phyloP scores from a whole-genome alignment of 2,329 filamentous ascomycete genomes.

The Lecanosticta acicola region DNA sequence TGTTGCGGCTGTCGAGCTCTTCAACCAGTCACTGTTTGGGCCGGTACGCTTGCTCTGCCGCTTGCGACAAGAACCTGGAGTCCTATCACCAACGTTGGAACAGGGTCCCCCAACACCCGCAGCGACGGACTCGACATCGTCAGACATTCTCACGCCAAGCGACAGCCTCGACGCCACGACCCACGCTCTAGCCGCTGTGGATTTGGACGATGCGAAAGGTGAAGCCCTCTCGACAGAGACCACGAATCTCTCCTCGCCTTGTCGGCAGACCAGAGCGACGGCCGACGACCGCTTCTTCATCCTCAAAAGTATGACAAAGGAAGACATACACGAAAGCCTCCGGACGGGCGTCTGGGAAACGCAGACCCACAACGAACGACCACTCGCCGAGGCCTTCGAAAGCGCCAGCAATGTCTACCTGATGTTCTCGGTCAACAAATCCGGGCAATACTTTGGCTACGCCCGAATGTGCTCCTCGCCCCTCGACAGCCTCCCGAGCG shows the following conservation, averaged over 20 bases:
- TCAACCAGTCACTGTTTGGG: slow-evolving; percentile 86
- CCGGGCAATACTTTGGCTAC: slow-evolving; percentile 93
- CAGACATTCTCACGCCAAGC: background rate
- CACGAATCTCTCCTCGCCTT: too few species aligned
- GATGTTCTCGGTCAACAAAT: slow-evolving; percentile 95
- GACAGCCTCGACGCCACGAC: background rate
- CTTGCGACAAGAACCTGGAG: slow-evolving; percentile 52
- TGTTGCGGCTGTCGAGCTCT: slow-evolving; percentile 66
- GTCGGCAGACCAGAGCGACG: too few species aligned
- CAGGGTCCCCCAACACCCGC: too few species aligned
- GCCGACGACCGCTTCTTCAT: slow-evolving; percentile 69
- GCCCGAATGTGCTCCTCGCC: slow-evolving; percentile 84
- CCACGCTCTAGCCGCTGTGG: too few species aligned
- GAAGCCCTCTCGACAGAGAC: background rate
- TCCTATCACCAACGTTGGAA: too few species aligned
- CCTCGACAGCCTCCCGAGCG: slow-evolving; percentile 46
- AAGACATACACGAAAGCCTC: slow-evolving; percentile 82
- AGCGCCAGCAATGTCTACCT: slow-evolving; percentile 79
- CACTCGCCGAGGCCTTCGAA: slow-evolving; percentile 74
- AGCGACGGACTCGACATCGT: too few species aligned
- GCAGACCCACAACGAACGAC: slow-evolving; percentile 81
- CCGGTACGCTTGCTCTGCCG: slow-evolving; percentile 83
- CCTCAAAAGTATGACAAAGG: slow-evolving; percentile 83
- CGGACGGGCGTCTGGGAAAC: slow-evolving; percentile 86
- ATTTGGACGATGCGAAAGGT: too few species aligned